Conservation (phyloP, 2,329 filamentous ascomycete genomes). For the Cladosporium sp. region DNA sequence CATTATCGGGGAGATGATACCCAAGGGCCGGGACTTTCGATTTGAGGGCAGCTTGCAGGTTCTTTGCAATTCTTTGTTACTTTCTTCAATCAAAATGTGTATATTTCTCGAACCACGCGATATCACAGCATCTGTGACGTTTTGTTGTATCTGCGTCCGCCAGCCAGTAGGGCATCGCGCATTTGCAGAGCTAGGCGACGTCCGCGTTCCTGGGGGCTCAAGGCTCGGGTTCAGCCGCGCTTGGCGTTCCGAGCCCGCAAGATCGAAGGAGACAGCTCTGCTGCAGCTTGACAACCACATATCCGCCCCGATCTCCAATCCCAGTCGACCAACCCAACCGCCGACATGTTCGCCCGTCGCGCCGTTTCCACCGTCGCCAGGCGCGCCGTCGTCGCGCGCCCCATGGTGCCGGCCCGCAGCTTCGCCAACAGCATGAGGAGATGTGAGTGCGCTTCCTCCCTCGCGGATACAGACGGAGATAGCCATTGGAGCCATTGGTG, state of each 20-base stretch:
- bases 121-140: too few species aligned
- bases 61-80: not conserved
- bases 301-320: not conserved
- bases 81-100: not conserved
- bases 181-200: not conserved
- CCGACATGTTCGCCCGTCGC: conserved; percentile 42
- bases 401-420: conserved; percentile 36
- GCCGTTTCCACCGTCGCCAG: conserved; percentile 43
- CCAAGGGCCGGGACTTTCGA: not conserved
- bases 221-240: not conserved
- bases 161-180: not conserved
- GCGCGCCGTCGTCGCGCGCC: conserved; percentile 36
- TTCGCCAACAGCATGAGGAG: conserved; percentile 41
- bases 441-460: conserved; percentile 33
- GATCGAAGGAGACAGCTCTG: too few species aligned
- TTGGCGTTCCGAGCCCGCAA: too few species aligned
- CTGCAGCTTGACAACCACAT: not conserved
- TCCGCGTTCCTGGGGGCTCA: not conserved
- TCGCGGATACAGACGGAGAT: not conserved
- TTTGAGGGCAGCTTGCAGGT: too few species aligned
- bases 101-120: not conserved
- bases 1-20: conserved; percentile 3
- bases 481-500: not conserved
- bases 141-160: too few species aligned
- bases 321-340: conserved; percentile 15